phyloP scores from a whole-genome alignment of 345 rosid genomes.

The Pistacia atlantica region DNA sequence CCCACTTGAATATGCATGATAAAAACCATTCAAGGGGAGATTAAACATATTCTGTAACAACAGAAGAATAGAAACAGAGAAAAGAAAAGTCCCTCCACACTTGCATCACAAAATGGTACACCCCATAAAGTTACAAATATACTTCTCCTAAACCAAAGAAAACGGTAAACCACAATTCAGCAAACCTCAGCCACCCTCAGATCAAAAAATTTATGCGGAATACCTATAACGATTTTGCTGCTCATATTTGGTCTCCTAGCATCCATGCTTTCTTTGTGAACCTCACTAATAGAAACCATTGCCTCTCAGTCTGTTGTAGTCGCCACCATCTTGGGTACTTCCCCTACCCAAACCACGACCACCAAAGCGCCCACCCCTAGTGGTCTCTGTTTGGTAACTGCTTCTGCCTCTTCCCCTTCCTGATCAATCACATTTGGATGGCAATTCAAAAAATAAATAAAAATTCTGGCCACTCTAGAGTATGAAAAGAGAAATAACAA shows the following conservation, averaged over 20 bases:
- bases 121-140: conserved; percentile 28
- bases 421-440: conserved; percentile 23
- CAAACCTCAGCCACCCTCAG: conserved; percentile 18
- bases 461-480: neutral
- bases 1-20: conserved; percentile 48
- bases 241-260: neutral
- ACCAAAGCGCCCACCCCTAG: conserved; percentile 61
- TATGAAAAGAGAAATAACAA: neutral
- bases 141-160: conserved; percentile 18
- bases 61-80: neutral
- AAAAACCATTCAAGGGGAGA: conserved; percentile 45
- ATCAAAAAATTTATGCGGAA: conserved; percentile 22
- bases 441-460: neutral
- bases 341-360: conserved; percentile 66
- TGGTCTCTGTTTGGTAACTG: conserved; percentile 61
- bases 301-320: conserved; percentile 67
- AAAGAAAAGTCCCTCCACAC: conserved; percentile 19
- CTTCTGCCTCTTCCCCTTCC: conserved; percentile 87
- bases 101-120: conserved; percentile 24
- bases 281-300: conserved; percentile 70
- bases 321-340: conserved; percentile 59
- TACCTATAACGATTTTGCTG: conserved; percentile 11
- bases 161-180: conserved; percentile 26
- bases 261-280: conserved; percentile 33
- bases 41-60: conserved; percentile 3